phyloP scores from a whole-genome alignment of 139 green algal species.

The Chlorella vulgaris region DNA sequence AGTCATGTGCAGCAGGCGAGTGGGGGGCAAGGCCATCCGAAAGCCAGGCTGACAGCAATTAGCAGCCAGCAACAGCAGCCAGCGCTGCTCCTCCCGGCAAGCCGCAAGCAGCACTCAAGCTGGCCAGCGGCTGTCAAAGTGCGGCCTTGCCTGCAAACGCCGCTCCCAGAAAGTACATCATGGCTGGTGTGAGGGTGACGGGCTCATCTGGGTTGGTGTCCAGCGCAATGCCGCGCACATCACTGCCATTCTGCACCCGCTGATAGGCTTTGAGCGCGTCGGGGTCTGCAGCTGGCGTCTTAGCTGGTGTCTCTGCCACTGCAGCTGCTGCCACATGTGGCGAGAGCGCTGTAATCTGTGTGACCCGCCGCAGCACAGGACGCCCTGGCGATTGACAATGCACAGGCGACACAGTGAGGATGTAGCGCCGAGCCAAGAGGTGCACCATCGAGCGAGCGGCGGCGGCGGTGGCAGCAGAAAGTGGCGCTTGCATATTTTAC shows the following conservation, averaged over 20 bases:
- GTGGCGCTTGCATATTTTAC: too few relatives aligned
- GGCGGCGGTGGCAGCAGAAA: too few relatives aligned
- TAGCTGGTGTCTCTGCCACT: background rate
- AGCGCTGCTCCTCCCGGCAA: too few relatives aligned
- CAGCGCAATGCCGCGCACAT: constrained; percentile 92
- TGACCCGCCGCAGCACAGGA: too few relatives aligned
- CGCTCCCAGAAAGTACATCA: constrained; percentile 79
- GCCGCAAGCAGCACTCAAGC: too few relatives aligned
- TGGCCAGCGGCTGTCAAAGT: too few relatives aligned
- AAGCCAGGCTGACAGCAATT: background rate
- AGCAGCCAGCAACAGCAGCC: too few relatives aligned
- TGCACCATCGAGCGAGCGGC: too few relatives aligned
- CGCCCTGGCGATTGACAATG: background rate
- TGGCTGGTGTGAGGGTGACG: constrained; percentile 62
- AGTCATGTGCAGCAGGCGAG: background rate
- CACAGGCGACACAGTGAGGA: too few relatives aligned
- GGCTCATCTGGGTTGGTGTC: constrained; percentile 47
- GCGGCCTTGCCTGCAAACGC: constrained; percentile 74
- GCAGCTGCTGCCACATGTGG: background rate
- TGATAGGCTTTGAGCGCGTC: constrained; percentile 41
- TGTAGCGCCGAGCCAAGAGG: too few relatives aligned
- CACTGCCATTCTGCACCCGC: constrained; percentile 88
- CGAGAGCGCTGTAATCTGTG: too few relatives aligned
- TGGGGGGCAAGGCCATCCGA: background rate
- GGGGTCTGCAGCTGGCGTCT: background rate